Evolutionary conservation across 139 green algal species (phyloP), one percentile per base, ranked within the genome.

Genomic region (Bryopsis sp.): DNA sequence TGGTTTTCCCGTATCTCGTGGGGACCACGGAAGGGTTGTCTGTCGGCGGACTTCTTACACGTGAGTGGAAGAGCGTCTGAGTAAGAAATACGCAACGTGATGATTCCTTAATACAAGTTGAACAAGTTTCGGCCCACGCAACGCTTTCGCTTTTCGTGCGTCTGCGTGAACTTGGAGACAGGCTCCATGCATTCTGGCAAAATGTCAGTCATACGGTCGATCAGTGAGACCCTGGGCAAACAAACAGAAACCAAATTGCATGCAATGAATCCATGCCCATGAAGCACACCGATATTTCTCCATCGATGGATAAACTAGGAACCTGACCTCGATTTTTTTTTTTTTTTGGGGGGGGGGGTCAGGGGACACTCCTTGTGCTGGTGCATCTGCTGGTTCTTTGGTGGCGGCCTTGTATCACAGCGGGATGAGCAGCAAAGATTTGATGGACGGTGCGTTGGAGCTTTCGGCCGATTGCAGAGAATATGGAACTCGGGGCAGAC

Each of bases 351-450:
- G 19, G 11, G 11, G 11, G 43, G 19, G 11, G 43, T 11, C 43
- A 43, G 54, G 26, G 31, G 67, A 77, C 24, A 85, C 77, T 2
- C 72, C 72, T 2, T 58, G 96, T 26, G 85, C 77, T 6, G 88
- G 88, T 1, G 74, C 85, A 1, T 87, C 77, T 4, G 88, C 88
- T 3, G 88, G 88, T 8, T 85, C 82, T 28, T 73, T 95, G 24
- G 79, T 96, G 26, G 87, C 89, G 31, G 88, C 79, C 0, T 85
- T 79, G 68, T 85, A 32, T 79, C 84, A 77, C 71, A 72, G 35
- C 74, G 87, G 47, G 50, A 91, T 75, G 22, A 64, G 3, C 33
- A 74, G 50, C 59, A 76, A 71, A 28, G 2, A 47, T 28, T 64
- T 78, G 32, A 47, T 74, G 63, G n/a, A 74, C 8, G 48, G 68